Evolutionary conservation across 305 asterid genomes (phyloP).

Genomic region (Fraxinus angustifolia): DNA sequence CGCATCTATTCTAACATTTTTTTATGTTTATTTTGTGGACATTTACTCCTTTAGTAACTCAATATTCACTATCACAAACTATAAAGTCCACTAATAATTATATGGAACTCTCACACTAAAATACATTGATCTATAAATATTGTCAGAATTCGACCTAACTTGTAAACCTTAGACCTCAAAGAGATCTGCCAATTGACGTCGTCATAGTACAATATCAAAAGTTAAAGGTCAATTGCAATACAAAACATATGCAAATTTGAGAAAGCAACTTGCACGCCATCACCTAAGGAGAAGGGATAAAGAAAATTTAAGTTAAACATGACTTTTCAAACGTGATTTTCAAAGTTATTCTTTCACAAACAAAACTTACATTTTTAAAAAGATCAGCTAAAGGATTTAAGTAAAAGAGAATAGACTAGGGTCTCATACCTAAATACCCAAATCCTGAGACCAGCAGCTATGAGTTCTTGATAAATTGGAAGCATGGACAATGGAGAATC

Average conservation of each 20-base stretch:
- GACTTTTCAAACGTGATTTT: not conserved
- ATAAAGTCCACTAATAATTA: not conserved
- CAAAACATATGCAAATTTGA: not conserved
- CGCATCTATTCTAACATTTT: not conserved
- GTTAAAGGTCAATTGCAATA: not conserved
- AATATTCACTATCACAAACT: not conserved
- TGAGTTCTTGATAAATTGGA: constrained; percentile 80
- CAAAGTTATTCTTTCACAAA: not conserved
- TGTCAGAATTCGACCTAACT: not conserved
- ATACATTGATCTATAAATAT: not conserved
- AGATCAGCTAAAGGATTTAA: not conserved
- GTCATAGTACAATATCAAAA: not conserved
- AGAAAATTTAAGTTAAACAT: not conserved
- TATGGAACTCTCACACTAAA: not conserved
- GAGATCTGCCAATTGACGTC: not conserved
- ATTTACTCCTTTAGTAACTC: not conserved
- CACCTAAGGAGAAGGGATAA: not conserved
- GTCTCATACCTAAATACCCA: constrained; percentile 86
- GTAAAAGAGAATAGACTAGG: not conserved
- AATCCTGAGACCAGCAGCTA: constrained; percentile 72
- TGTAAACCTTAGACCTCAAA: not conserved
- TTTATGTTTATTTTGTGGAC: not conserved
- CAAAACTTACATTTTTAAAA: not conserved
- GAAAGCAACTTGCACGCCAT: not conserved
- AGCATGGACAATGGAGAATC: constrained; percentile 92